A percentile compares a stretch with the other conserved stretches of the same genome.
phyloP scores from a whole-genome alignment of 805 yeast species.

The Candida insectalens region DNA sequence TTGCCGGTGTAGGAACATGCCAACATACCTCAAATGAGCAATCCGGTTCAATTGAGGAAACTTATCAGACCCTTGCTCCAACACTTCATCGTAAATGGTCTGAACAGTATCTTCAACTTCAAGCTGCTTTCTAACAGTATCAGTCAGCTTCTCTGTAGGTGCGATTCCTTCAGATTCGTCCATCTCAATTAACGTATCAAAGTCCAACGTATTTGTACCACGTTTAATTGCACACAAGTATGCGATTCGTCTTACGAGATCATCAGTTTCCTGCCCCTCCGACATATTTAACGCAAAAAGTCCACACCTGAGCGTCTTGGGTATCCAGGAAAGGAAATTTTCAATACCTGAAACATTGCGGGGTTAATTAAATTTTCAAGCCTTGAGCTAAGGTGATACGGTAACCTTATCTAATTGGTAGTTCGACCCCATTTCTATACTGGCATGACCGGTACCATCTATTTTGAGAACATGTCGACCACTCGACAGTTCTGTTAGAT shows the following conservation, averaged over 20 bases:
- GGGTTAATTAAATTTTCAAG: too few relatives aligned
- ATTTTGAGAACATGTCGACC: too few relatives aligned
- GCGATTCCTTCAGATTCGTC: constrained; percentile 8
- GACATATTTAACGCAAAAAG: too few relatives aligned
- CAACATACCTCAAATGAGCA: constrained; percentile 35
- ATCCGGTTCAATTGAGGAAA: constrained; percentile 21
- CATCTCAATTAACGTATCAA: constrained; percentile 19
- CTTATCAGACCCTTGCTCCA: constrained; percentile 21
- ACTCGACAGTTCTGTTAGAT: too few relatives aligned
- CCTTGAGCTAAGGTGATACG: too few relatives aligned
- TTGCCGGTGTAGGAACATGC: constrained; percentile 28
- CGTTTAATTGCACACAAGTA: background rate
- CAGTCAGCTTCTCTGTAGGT: constrained; percentile 17
- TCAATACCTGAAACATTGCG: too few relatives aligned
- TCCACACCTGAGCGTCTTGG: too few relatives aligned
- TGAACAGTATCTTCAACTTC: constrained; percentile 27
- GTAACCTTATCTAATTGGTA: too few relatives aligned
- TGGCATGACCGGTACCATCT: too few relatives aligned
- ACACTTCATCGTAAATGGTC: constrained; percentile 21
- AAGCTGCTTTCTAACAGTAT: constrained; percentile 29
- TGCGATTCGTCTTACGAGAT: background rate
- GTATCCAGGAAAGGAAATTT: too few relatives aligned
- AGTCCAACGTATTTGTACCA: constrained; percentile 7
- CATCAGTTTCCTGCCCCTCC: too few relatives aligned
- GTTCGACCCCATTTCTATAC: too few relatives aligned